phyloP scores from a whole-genome alignment of 768 basidiomycete genomes.

The Peribolospora baueri region DNA sequence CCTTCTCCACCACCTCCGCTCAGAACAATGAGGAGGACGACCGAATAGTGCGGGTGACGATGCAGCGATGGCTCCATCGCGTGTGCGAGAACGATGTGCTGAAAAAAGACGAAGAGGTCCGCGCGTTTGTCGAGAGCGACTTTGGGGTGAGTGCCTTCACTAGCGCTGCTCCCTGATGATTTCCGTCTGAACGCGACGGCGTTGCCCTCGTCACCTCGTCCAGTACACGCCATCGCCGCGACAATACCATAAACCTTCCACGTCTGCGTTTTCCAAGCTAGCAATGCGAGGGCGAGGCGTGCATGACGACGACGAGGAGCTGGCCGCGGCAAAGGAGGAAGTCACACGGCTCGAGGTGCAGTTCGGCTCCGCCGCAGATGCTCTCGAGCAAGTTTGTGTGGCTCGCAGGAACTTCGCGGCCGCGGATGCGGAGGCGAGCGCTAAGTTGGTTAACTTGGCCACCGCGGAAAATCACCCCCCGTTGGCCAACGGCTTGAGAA shows the following conservation, averaged over 20 bases:
- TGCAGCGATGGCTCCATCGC: constrained; percentile 81
- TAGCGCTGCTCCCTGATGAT: not conserved
- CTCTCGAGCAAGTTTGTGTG: constrained; percentile 61
- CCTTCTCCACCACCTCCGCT: constrained; percentile 86
- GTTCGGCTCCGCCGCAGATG: constrained; percentile 78
- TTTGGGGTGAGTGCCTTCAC: constrained; percentile 37
- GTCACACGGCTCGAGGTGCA: constrained; percentile 73
- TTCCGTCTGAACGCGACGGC: not conserved
- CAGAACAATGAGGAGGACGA: constrained; percentile 97
- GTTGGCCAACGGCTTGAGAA: constrained; percentile 56
- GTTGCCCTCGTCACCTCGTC: not conserved
- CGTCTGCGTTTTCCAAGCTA: constrained; percentile 7
- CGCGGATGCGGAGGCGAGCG: constrained; percentile 74
- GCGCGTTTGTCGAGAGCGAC: constrained; percentile 87
- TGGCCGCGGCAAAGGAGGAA: constrained; percentile 71
- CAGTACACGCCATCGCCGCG: constrained; percentile 20
- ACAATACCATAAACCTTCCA: constrained; percentile 6
- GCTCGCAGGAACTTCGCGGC: constrained; percentile 35
- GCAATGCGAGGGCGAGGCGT: constrained; percentile 21
- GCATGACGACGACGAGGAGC: constrained; percentile 81
- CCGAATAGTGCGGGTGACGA: constrained; percentile 73
- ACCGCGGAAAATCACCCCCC: constrained; percentile 70
- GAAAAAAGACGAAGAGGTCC: constrained; percentile 68
- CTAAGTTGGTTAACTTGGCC: constrained; percentile 65
- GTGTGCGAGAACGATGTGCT: constrained; percentile 81